These are phyloP conservation scores for Rhipidocladum racemiflorum DNA, from an alignment of 176 grass and related monocot genomes.

Conservation along the genomic window DNA sequence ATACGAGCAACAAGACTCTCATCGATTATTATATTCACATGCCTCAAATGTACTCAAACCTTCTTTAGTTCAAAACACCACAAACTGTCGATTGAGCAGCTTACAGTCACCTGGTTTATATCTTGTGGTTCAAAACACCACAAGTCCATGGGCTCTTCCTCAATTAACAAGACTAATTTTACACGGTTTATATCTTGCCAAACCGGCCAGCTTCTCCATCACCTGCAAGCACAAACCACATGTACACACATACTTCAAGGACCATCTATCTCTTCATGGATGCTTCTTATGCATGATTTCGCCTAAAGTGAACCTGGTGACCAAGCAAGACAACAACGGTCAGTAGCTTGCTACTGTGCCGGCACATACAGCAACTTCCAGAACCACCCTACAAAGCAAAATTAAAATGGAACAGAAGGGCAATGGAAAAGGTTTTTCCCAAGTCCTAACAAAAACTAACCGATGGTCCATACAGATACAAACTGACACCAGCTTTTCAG, in stretches of 20 bases:
- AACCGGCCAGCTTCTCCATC: background rate
- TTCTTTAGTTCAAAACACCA: background rate
- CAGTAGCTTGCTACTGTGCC: background rate
- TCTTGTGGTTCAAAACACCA: constrained; percentile 12
- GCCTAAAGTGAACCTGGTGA: background rate
- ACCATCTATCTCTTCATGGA: background rate
- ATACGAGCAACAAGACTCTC: background rate
- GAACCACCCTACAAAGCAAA: background rate
- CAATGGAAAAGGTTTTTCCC: background rate
- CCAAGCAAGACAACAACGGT: background rate
- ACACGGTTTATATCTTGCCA: background rate
- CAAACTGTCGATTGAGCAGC: background rate
- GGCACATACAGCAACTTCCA: background rate
- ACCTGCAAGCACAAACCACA: background rate
- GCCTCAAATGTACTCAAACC: background rate
- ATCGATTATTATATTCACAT: background rate
- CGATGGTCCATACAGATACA: background rate
- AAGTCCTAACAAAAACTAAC: background rate
- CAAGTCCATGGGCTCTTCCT: no score
- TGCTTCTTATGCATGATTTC: background rate
- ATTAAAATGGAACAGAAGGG: background rate
- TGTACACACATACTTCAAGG: constrained; percentile 9
- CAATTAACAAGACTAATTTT: no score
- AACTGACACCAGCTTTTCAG: background rate
- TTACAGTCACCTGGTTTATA: background rate